Evolutionary conservation across 78 protist genomes (phyloP), one percentile per base, ranked within the genome.

Genomic region (Isochrysis galbana): DNA sequence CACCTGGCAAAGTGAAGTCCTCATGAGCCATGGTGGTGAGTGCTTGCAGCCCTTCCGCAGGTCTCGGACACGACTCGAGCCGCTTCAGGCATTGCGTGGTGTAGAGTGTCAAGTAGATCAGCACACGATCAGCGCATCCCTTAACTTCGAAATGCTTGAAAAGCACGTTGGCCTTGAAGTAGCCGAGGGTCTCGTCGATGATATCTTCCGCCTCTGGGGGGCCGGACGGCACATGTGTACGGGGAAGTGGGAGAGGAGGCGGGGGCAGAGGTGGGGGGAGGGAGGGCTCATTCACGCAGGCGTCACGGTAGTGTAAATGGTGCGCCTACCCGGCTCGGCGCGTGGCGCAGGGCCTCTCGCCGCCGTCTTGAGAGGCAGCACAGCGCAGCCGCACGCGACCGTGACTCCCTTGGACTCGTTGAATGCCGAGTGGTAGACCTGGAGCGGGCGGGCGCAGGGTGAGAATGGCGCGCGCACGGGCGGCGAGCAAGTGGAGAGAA

Each of bases 91-190:
- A 97, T 91, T 95, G 95, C 41, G 95, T 87, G 48, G 96, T 92
- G 94, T 91, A 98, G 29, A 98, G 90, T 39, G 99, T 98, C 19
- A 97, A 84, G 93, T 98, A 98, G 91, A 98, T 94, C 36, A 98
- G 90, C n/a, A 97, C 87, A 19, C 98, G 95, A 84, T 98, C 99
- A 11, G 98, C 98, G 22, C 91, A 39, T 32, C 98, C 98, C 87
- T 97, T 90, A 44, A 98, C 95, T 39, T 97, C 98, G 84, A 96
- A 98, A 54, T 94, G 94, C 67, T 94, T 74, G 95, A 98, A 97
- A 38, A 98, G 91, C 45, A 98, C 95, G 84, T 98, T 98, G 19
- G 99, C 98, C 89, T 95, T 95, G 96, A 96, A 98, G 87, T 61
- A 91, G 36, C 46, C 86, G 61, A 98, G 72, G 25, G 97, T 94